Percentiles rank a stretch among this genome's conserved stretches.
phyloP scores from a whole-genome alignment of 106 monocot genomes.

The Platanthera zijinensis region DNA sequence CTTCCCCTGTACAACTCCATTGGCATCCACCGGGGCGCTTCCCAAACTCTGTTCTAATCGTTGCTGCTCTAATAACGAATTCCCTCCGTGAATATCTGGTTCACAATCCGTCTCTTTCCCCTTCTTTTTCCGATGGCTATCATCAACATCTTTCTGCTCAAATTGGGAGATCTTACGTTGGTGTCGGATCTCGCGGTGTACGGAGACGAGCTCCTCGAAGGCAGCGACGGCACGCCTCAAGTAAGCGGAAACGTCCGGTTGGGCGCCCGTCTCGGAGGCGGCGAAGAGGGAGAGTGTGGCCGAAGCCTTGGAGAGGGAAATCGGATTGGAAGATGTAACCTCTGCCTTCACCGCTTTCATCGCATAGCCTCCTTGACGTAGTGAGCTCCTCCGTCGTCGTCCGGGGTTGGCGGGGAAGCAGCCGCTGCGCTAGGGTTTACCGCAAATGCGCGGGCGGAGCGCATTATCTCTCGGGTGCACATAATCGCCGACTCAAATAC shows the following conservation, averaged over 20 bases:
- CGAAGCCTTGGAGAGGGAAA: conserved; percentile 35
- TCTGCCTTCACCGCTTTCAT: conserved; percentile 43
- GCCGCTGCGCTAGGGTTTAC: too few relatives aligned
- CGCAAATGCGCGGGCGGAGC: too few relatives aligned
- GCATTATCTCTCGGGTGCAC: too few relatives aligned
- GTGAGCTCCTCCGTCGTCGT: too few relatives aligned
- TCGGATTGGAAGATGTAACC: conserved; percentile 24
- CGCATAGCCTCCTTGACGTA: neutral
- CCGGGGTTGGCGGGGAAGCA: too few relatives aligned
- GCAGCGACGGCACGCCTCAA: conserved; percentile 28
- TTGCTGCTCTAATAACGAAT: neutral
- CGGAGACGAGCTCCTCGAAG: conserved; percentile 30
- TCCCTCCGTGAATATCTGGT: neutral
- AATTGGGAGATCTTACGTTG: neutral
- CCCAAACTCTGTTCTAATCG: neutral
- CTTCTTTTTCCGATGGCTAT: neutral
- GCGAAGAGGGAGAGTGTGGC: conserved; percentile 30
- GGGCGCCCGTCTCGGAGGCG: conserved; percentile 19
- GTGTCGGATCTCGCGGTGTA: conserved; percentile 18
- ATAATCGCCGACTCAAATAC: too few relatives aligned
- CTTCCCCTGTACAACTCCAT: neutral
- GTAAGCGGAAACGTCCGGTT: conserved; percentile 30
- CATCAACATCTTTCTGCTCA: neutral
- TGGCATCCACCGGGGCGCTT: neutral
- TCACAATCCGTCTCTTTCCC: neutral